Conservation (phyloP, 257 asterid species). For the Verbascum thapsus region DNA sequence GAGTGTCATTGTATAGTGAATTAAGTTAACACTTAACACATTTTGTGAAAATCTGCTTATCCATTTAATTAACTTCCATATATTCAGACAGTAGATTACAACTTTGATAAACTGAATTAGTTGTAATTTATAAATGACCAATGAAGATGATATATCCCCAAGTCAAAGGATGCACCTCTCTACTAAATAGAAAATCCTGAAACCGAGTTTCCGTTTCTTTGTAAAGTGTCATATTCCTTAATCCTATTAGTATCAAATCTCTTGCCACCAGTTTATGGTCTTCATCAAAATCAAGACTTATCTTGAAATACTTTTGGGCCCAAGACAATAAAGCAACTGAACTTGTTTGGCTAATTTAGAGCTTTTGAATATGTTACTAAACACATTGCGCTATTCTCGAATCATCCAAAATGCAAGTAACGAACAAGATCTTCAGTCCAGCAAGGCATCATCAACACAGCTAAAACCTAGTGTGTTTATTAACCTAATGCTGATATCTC, state of each 20-base stretch:
- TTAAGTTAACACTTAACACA: not conserved
- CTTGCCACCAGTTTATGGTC: not conserved
- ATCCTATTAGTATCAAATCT: not conserved
- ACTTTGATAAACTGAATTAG: not conserved
- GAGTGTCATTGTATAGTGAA: not conserved
- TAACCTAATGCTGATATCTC: not conserved
- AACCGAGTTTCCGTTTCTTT: not conserved
- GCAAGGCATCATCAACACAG: constrained; percentile 2
- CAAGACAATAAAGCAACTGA: not conserved
- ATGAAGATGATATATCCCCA: not conserved
- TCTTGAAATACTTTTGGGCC: no score
- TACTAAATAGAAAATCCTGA: not conserved
- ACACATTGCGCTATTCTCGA: not conserved
- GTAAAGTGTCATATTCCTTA: not conserved
- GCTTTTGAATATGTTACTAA: not conserved
- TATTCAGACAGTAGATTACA: not conserved
- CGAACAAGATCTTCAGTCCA: constrained; percentile 9
- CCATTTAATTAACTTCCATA: constrained; percentile 22
- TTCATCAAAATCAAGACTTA: not conserved
- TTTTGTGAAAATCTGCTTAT: constrained; percentile 7
- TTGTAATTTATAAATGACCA: not conserved
- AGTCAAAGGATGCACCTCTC: not conserved
- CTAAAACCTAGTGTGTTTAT: not conserved
- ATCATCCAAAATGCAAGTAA: not conserved
- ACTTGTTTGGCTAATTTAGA: not conserved